Evolutionary conservation across 2,329 filamentous ascomycete species (phyloP), one percentile per base, ranked within the genome.

Genomic region (Arthrinium phaeospermum): DNA sequence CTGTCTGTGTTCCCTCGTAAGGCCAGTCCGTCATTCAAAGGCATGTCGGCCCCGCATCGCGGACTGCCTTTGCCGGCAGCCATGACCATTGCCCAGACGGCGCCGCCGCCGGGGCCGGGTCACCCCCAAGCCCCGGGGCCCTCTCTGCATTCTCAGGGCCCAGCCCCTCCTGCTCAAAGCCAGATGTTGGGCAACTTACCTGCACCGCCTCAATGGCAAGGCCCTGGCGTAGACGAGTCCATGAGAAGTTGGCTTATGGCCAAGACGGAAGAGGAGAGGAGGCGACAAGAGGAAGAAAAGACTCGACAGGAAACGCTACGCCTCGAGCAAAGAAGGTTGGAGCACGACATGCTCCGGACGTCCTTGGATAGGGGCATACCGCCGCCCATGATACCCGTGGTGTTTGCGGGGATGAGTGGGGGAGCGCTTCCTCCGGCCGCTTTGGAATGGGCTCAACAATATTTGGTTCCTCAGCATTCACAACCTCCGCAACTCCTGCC

Each of bases 241-340:
- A 93, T 93, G 91, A 90, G 88, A 74, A 88, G 87, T 71, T 95
- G 92, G 92, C 84, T 94, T 30, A 83, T 88, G 71, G 91, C 92
- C 70, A 94, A 91, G 80, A 85, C 90, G 0, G 93, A 95, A 81
- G 93, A 95, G 79, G 93, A 95, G 78, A 90, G 87, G 78, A 88
- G 91, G 73, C 91, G 85, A 79, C 92, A 94, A 82, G 92, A 95
- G 81, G 92, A 94, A 81, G 92, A 94, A 81, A 92, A 88, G 77
- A 90, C 88, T 30, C 85, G 85, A 61, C 89, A 90, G 77, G 93
- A 94, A 81, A 84, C 85, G 45, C 82, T 93, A 61, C 90, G 91
- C 37, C 82, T 94, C 45, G 93, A 95, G 82, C 92, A 93, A 82
- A 86, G 93, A 67, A 91, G 87, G 77, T 87, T 94, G 71, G 93